Percentiles rank a stretch among this genome's conserved stretches.
phyloP scores from a whole-genome alignment of 2,329 filamentous ascomycete genomes.

The Coniochaeta ligniaria region DNA sequence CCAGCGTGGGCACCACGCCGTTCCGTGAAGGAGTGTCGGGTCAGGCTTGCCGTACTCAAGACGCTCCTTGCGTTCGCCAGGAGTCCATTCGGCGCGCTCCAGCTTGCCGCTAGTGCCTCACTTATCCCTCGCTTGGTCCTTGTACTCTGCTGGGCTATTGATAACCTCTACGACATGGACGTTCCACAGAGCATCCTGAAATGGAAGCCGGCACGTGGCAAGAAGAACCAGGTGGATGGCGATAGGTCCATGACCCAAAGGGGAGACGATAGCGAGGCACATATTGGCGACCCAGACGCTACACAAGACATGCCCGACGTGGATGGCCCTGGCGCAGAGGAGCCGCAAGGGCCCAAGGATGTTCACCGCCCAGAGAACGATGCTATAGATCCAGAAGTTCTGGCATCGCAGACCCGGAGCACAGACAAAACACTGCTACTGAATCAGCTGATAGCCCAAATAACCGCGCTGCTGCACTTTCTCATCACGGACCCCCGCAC shows the following conservation, averaged over 20 bases:
- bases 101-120: conserved; percentile 61
- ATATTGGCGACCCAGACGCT: not conserved
- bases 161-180: conserved; percentile 61
- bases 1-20: conserved; percentile 31
- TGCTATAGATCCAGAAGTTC: not conserved
- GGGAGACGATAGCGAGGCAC: not conserved
- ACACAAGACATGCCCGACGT: conserved; percentile 2
- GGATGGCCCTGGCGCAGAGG: not conserved
- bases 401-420: not conserved
- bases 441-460: conserved; percentile 39
- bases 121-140: conserved; percentile 70
- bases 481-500: conserved; percentile 42
- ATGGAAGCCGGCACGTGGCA: not conserved
- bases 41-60: conserved; percentile 40
- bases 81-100: conserved; percentile 53
- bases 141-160: conserved; percentile 57
- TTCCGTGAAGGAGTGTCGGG: conserved; percentile 25
- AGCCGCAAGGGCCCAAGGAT: not conserved
- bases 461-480: conserved; percentile 41
- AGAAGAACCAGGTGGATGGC: not conserved
- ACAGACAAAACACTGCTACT: conserved; percentile 20
- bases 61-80: conserved; percentile 54
- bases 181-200: conserved; percentile 21
- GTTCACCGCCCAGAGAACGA: too few species aligned
- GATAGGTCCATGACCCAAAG: not conserved